A percentile compares a stretch with the other conserved stretches of the same genome.
Evolutionary conservation across 192 early-diverging fungal species (phyloP).

Genomic region (Coemansia sp.): DNA sequence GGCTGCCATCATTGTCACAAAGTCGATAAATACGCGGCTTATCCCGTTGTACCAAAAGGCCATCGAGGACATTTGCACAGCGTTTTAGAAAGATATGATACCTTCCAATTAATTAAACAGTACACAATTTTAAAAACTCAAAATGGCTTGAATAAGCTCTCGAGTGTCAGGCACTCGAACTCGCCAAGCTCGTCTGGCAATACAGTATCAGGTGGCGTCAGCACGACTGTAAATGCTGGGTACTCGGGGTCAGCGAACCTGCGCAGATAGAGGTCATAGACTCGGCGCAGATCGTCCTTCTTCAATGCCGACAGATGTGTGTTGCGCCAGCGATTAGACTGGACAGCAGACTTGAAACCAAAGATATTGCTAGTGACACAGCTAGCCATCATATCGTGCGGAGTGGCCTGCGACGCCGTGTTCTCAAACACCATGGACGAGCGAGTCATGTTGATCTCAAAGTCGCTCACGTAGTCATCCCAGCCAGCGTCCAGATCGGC

Average conservation of each 20-base stretch:
- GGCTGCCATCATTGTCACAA: conserved; percentile 45
- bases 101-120: background rate
- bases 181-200: conserved; percentile 31
- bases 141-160: background rate
- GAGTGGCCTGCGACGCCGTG: conserved; percentile 18
- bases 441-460: conserved; percentile 48
- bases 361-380: conserved; percentile 17
- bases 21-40: conserved; percentile 38
- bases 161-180: conserved; percentile 26
- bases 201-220: conserved; percentile 33
- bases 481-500: conserved; percentile 23
- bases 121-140: background rate
- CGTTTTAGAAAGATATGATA: conserved; percentile 19
- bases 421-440: conserved; percentile 25
- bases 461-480: conserved; percentile 39
- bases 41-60: conserved; percentile 54
- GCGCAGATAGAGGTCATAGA: conserved; percentile 32
- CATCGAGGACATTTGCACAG: conserved; percentile 52
- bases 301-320: conserved; percentile 29
- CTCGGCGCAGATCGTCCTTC: conserved; percentile 32
- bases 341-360: conserved; percentile 27
- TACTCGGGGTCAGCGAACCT: conserved; percentile 25
- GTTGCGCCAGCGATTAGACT: conserved; percentile 28
- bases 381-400: conserved; percentile 14
- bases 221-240: conserved; percentile 23